Conservation (phyloP, 1,284 basidiomycete species). For the Trametes pubescens region DNA sequence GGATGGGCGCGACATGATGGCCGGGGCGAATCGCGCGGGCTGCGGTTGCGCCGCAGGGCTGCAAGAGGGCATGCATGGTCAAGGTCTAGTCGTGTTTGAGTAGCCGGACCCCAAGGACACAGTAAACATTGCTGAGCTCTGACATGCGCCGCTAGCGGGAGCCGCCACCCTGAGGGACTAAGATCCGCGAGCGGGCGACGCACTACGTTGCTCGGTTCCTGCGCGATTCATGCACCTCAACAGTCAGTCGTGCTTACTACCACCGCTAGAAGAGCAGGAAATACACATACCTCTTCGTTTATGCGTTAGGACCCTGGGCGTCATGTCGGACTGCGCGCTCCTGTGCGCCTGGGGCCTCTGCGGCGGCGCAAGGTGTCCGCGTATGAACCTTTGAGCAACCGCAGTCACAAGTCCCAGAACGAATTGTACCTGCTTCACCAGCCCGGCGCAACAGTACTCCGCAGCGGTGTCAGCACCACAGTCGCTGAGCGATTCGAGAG, state of each 20-base stretch:
- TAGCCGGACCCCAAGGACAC: constrained; percentile 12
- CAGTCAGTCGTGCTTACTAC: not conserved
- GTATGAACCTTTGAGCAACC: no score
- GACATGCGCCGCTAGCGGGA: not conserved
- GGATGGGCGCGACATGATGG: not conserved
- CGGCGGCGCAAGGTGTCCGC: not conserved
- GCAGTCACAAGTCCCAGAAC: not conserved
- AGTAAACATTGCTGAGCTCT: constrained; percentile 5
- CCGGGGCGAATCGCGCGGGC: not conserved
- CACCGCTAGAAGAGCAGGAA: not conserved
- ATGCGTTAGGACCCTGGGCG: not conserved
- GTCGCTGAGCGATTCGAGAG: not conserved
- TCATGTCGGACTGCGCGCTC: not conserved
- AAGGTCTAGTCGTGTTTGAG: not conserved
- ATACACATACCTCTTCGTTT: not conserved
- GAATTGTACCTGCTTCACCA: not conserved
- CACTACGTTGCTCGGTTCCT: not conserved
- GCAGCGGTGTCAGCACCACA: not conserved
- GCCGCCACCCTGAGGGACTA: not conserved
- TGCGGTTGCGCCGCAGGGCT: not conserved
- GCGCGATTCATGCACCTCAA: constrained; percentile 1
- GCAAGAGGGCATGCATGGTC: not conserved
- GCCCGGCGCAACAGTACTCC: not conserved
- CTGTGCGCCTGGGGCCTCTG: not conserved
- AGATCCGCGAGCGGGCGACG: constrained; percentile 7